These are phyloP conservation scores for Elaeis oleifera DNA, from an alignment of 202 grass and related monocot genomes.

Conservation along the genomic window DNA sequence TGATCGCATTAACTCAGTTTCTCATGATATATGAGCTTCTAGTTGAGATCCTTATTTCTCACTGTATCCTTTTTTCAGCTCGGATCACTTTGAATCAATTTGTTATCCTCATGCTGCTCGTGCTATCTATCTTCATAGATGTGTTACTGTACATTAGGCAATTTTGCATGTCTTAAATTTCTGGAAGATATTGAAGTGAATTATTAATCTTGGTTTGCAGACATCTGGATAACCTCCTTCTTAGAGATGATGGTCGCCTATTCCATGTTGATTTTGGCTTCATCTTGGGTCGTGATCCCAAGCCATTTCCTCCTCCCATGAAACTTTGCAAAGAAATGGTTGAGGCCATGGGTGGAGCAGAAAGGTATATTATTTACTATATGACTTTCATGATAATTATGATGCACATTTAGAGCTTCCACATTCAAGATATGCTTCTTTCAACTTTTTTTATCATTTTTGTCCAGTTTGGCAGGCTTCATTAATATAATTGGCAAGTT, in stretches of 20 bases:
- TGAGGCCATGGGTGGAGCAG: conserved; percentile 94
- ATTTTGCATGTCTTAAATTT: neutral
- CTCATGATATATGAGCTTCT: no score
- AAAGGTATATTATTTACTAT: conserved; percentile 49
- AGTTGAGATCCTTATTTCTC: no score
- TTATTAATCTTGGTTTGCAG: conserved; percentile 39
- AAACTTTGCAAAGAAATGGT: conserved; percentile 99
- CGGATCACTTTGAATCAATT: no score
- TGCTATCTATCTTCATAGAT: neutral
- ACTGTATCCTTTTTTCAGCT: no score
- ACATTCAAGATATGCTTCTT: neutral
- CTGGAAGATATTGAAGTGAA: conserved; percentile 23
- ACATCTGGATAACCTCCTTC: conserved; percentile 96
- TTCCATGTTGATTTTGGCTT: conserved; percentile 97
- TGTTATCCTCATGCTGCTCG: no score
- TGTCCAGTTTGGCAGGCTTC: neutral
- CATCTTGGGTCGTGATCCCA: conserved; percentile 94
- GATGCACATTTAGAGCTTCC: no score
- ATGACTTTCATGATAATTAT: no score
- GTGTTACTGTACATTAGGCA: neutral
- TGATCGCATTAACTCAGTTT: no score
- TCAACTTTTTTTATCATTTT: neutral
- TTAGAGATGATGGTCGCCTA: conserved; percentile 84
- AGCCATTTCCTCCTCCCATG: conserved; percentile 96
- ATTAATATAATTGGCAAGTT: no score